Evolutionary conservation across 2,329 filamentous ascomycete species (phyloP).

Genomic region (Neofusicoccum laricinum): DNA sequence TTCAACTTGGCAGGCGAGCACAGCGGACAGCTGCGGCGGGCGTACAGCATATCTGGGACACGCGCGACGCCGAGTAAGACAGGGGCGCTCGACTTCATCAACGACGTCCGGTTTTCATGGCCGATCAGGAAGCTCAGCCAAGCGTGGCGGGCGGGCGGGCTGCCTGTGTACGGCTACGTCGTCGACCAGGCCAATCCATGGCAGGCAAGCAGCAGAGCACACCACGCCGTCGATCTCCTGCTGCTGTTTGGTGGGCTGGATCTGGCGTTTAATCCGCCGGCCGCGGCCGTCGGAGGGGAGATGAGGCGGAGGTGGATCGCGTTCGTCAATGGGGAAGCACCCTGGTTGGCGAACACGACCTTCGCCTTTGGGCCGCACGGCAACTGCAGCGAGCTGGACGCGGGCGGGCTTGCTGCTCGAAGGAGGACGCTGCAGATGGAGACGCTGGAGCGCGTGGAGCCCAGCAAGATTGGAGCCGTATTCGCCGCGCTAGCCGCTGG

Average conservation of each 20-base stretch:
- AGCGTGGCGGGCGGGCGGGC: conserved; percentile 21
- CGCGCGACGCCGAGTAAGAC: conserved; percentile 40
- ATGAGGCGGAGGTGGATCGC: conserved; percentile 42
- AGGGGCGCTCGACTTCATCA: conserved; percentile 41
- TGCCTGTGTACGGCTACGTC: conserved; percentile 38
- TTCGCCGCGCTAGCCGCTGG: conserved; percentile 36
- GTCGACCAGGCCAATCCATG: conserved; percentile 49
- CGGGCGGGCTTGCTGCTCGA: conserved; percentile 31
- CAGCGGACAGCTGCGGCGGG: conserved; percentile 28
- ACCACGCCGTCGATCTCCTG: conserved; percentile 49
- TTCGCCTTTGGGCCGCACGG: conserved; percentile 44
- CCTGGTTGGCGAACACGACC: conserved; percentile 33
- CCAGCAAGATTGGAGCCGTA: conserved; percentile 30
- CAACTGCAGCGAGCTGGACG: conserved; percentile 31
- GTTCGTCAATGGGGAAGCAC: conserved; percentile 37
- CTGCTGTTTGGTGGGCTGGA: conserved; percentile 45
- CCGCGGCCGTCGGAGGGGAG: conserved; percentile 31
- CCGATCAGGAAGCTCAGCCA: conserved; percentile 23
- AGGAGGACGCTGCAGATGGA: conserved; percentile 33
- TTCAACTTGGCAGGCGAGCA: conserved; percentile 34
- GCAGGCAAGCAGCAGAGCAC: conserved; percentile 45
- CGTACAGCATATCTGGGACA: conserved; percentile 42
- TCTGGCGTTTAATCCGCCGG: conserved; percentile 33
- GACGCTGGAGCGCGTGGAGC: conserved; percentile 29
- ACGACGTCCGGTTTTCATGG: conserved; percentile 32